These are phyloP conservation scores for Phaeophleospora eucalypticola DNA, from an alignment of 2,329 filamentous ascomycete genomes.

Conservation along the genomic window DNA sequence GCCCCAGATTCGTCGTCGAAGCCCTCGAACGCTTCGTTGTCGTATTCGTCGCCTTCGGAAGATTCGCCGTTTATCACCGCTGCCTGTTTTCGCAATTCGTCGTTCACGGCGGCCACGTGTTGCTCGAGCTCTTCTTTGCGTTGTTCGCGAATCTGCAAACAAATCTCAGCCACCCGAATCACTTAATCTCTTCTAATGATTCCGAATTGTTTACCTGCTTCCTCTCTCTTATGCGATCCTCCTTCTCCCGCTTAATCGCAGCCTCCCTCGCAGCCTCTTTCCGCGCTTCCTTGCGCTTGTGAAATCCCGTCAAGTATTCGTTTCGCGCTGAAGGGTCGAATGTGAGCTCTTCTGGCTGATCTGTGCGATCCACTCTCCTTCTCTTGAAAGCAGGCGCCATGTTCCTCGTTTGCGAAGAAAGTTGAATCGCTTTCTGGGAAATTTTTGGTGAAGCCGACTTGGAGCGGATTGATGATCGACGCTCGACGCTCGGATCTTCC, in stretches of 20 bases:
- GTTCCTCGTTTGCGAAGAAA: conserved; percentile 3
- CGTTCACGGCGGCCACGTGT: conserved; percentile 74
- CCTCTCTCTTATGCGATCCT: conserved; percentile 70
- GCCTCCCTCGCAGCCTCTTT: conserved; percentile 80
- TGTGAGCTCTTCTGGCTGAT: conserved; percentile 57
- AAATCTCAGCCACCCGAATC: background rate
- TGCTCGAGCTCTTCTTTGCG: conserved; percentile 75
- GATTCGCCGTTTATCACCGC: conserved; percentile 25
- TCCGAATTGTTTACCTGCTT: conserved; percentile 60
- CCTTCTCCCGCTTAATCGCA: conserved; percentile 69
- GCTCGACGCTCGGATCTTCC: background rate
- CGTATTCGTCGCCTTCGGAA: conserved; percentile 31
- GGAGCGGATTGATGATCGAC: background rate
- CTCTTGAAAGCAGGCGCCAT: conserved; percentile 3
- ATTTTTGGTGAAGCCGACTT: conserved; percentile 1
- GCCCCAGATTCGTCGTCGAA: conserved; percentile 12
- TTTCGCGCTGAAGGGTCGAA: conserved; percentile 77
- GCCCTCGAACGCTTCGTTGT: conserved; percentile 18
- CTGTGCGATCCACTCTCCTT: background rate
- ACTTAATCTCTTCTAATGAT: background rate
- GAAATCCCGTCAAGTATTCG: conserved; percentile 92
- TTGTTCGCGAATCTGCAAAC: conserved; percentile 71
- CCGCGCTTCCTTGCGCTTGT: conserved; percentile 86
- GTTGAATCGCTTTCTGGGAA: background rate
- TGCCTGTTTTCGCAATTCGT: conserved; percentile 59